Percentiles rank a stretch among this genome's conserved stretches.
Conservation (phyloP, 257 asterid species). For the Fraxinus anomala region DNA sequence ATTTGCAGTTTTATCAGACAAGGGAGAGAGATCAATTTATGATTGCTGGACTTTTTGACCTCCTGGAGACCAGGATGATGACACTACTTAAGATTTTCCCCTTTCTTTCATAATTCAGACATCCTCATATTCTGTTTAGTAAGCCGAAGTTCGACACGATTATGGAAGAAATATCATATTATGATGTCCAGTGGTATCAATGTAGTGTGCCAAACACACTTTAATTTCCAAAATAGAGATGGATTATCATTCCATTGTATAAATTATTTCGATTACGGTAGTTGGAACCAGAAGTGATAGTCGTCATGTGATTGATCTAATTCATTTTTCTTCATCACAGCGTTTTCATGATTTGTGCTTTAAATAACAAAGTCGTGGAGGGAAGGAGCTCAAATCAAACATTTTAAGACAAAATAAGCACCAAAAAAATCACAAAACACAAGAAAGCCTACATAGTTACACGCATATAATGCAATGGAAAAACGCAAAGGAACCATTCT, state of each 20-base stretch:
- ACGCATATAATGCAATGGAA: not conserved
- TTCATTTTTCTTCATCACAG: too few relatives aligned
- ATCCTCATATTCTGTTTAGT: not conserved
- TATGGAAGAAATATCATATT: slow-evolving; percentile 30
- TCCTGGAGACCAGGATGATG: slow-evolving; percentile 20
- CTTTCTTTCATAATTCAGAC: not conserved
- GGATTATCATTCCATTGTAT: not conserved
- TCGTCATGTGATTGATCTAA: too few relatives aligned
- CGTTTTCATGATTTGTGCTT: too few relatives aligned
- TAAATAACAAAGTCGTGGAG: not conserved
- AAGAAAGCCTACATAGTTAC: not conserved
- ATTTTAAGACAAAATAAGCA: not conserved
- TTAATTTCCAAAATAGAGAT: not conserved
- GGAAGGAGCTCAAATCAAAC: not conserved
- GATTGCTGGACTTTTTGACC: slow-evolving; percentile 33
- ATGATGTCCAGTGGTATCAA: too few relatives aligned
- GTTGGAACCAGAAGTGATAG: not conserved
- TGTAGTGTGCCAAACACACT: too few relatives aligned
- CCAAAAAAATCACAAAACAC: not conserved
- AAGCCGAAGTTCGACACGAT: slow-evolving; percentile 11
- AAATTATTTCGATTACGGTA: too few relatives aligned
- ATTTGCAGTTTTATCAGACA: slow-evolving; percentile 32
- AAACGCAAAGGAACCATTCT: slow-evolving; percentile 9
- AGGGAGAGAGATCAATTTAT: slow-evolving; percentile 31
- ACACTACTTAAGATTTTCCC: slow-evolving; percentile 11